These are phyloP conservation scores for Aspergillus sparsus DNA, from an alignment of 495 filamentous ascomycete species.

Conservation along the genomic window DNA sequence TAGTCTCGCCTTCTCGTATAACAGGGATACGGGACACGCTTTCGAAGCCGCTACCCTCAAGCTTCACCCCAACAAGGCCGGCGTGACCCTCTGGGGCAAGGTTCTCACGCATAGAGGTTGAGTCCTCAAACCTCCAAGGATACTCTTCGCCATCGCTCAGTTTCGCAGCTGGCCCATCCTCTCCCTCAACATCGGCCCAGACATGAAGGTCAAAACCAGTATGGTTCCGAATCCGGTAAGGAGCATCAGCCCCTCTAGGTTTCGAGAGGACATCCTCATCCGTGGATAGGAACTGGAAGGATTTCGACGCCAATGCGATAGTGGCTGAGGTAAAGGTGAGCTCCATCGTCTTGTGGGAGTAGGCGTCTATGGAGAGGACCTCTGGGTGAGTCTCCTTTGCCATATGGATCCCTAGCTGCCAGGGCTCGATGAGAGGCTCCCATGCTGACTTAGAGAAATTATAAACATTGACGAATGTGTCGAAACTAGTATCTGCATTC, in stretches of 20 bases:
- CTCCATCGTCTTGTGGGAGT: slow-evolving; percentile 86
- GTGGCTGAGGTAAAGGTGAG: slow-evolving; percentile 90
- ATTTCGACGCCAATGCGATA: slow-evolving; percentile 90
- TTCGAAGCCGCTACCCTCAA: slow-evolving; percentile 94
- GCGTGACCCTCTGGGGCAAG: slow-evolving; percentile 77
- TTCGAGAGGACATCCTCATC: slow-evolving; percentile 94
- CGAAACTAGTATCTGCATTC: slow-evolving; percentile 82
- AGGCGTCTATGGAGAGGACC: slow-evolving; percentile 76
- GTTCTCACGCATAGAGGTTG: slow-evolving; percentile 89
- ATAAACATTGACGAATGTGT: slow-evolving; percentile 94
- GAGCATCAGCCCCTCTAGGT: slow-evolving; percentile 85
- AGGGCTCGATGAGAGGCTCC: slow-evolving; percentile 96
- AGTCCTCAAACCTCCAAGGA: slow-evolving; percentile 96
- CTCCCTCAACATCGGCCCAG: slow-evolving; percentile 69
- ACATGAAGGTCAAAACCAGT: slow-evolving; percentile 89
- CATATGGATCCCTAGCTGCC: slow-evolving; percentile 90
- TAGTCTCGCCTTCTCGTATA: slow-evolving; percentile 86
- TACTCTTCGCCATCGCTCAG: slow-evolving; percentile 85
- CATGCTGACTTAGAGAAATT: slow-evolving; percentile 99
- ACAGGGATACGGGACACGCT: slow-evolving; percentile 84
- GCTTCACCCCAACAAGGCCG: slow-evolving; percentile 74
- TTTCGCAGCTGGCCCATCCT: slow-evolving; percentile 70
- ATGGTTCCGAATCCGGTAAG: slow-evolving; percentile 91
- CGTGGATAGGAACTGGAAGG: slow-evolving; percentile 82
- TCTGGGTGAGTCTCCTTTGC: slow-evolving; percentile 76